phyloP scores from a whole-genome alignment of 148 eudicot species.

The Chenopodium berlandieri region DNA sequence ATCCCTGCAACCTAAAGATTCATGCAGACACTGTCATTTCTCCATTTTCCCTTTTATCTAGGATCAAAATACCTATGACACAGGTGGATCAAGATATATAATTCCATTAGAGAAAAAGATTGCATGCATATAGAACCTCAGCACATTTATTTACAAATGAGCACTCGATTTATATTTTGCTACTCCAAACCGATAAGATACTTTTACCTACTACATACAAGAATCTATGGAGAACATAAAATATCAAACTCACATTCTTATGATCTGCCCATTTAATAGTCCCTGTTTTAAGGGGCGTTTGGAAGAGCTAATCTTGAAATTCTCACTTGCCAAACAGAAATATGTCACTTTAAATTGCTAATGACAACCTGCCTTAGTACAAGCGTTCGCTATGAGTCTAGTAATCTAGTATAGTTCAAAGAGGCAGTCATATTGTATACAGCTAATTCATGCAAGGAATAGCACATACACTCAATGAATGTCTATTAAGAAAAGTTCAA shows the following conservation, averaged over 20 bases:
- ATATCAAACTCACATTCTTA: not conserved
- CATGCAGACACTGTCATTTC: slow-evolving; percentile 6
- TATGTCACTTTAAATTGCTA: not conserved
- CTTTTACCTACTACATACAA: not conserved
- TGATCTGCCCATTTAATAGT: not conserved
- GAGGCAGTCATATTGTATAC: not conserved
- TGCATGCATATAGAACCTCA: not conserved
- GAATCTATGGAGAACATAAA: not conserved
- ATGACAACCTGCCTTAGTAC: not conserved
- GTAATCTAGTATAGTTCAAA: not conserved
- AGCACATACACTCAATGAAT: not conserved
- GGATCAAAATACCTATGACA: not conserved
- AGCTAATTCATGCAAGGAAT: not conserved
- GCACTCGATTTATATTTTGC: not conserved
- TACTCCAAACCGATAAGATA: not conserved
- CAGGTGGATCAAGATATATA: not conserved
- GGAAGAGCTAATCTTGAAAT: not conserved
- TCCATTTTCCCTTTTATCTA: not conserved
- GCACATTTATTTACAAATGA: not conserved
- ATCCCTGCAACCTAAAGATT: slow-evolving; percentile 52
- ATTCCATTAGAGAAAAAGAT: not conserved
- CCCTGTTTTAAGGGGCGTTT: not conserved
- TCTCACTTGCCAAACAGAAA: not conserved
- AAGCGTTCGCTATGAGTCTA: not conserved
- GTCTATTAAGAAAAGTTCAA: not conserved